Percentiles rank a stretch among this genome's conserved stretches.
These are phyloP conservation scores for Creolimax fragrantissima DNA, from an alignment of 78 protist species.

Conservation along the genomic window DNA sequence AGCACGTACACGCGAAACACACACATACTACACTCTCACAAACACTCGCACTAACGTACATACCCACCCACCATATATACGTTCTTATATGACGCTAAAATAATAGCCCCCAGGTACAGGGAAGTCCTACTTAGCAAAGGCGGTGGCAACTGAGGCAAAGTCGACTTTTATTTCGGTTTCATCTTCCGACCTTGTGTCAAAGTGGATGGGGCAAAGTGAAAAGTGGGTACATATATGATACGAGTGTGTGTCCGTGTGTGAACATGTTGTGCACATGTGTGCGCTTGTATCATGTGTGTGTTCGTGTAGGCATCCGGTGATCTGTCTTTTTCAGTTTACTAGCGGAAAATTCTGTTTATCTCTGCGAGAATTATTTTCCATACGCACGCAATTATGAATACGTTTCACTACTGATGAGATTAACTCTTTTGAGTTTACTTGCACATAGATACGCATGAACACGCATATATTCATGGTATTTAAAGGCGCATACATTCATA, in stretches of 20 bases:
- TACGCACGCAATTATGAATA: too few relatives aligned
- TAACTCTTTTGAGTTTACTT: too few relatives aligned
- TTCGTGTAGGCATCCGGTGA: background rate
- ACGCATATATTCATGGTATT: background rate
- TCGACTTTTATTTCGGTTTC: constrained; percentile 89
- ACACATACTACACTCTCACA: too few relatives aligned
- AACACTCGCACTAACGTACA: too few relatives aligned
- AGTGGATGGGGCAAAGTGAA: constrained; percentile 95
- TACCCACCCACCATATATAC: too few relatives aligned
- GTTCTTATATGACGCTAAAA: too few relatives aligned
- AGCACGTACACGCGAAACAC: too few relatives aligned
- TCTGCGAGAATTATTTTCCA: too few relatives aligned
- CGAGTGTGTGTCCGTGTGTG: background rate
- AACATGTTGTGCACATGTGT: background rate
- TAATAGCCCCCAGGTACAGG: constrained; percentile 95
- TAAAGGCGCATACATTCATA: background rate
- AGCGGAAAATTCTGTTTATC: too few relatives aligned
- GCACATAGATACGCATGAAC: background rate
- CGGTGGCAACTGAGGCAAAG: constrained; percentile 95
- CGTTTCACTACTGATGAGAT: too few relatives aligned
- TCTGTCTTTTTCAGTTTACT: too few relatives aligned
- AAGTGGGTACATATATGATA: constrained; percentile 11
- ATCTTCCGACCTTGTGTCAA: constrained; percentile 85
- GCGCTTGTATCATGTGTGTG: too few relatives aligned
- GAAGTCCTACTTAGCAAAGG: constrained; percentile 93